Base-by-base conservation (phyloP, 768 basidiomycete species). In the Amanita polypyramis region DNA sequence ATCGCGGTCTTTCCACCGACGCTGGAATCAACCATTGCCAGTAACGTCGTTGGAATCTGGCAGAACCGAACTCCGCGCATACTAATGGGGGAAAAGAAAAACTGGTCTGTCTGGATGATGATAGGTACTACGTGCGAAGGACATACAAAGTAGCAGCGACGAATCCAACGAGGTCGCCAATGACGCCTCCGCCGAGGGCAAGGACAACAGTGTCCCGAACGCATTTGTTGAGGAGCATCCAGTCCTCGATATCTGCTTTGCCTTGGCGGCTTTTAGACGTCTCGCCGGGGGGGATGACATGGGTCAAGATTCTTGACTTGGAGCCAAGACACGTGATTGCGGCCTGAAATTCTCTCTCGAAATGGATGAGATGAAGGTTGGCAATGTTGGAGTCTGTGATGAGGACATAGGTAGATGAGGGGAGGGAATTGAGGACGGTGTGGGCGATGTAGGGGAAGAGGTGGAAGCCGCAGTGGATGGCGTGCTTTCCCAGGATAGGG, bases 1-100 rank as follows among this genome's bases (percentile, higher is more conserved):
- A 98, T 93, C n/a, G 96, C 95, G 0, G 96, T 99, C 73, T 97
- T 99, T 30, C 96, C 95, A 4, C 96, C 96, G 37, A 99, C 83
- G 51, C 90, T 84, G 0, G 94, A 97, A 65, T 99, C 96, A 19
- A 99, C 96, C 96, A 99, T 99, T 5, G 94, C 92, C 50, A 99
- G 76, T 1, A 99, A 73, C 0, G 94, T 96, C 0, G 96, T 97
- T 0, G 96, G 96, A 47, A 99, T 88, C 68, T 99, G 96, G 17
- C 90, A 83, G 65, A 95, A 88, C 48, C 85, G 87, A 19, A 98
- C 80, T 5, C 96, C 96, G 45, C 96, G 86, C 96, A 99, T 99
- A 69, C 93, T 95, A 32, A 49, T 43, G 30, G 51, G 27, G n/a
- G 36, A 27, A 27, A 27, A 27, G 7, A 7, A 27, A 7, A 27